phyloP scores from a whole-genome alignment of 257 asterid genomes.

The Voacanga thouarsii region DNA sequence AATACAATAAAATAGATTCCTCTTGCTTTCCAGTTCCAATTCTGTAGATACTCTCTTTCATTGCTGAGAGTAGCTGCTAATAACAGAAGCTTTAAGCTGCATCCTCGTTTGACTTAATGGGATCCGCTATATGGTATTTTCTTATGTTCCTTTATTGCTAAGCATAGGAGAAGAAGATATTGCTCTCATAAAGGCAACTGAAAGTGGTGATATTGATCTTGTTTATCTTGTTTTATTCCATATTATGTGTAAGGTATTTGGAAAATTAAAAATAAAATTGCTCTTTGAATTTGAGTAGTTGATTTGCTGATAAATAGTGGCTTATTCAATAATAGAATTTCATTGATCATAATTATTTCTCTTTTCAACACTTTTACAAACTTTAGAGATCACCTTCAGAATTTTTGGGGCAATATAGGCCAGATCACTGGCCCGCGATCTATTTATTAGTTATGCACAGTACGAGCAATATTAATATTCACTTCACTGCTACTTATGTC shows the following conservation, averaged over 20 bases:
- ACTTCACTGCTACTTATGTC: too few species aligned
- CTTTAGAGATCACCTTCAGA: conserved; percentile 77
- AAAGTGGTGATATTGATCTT: too few species aligned
- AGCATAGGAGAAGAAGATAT: conserved; percentile 93
- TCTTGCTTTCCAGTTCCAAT: neutral
- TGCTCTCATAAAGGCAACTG: conserved; percentile 78
- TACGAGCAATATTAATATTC: conserved; percentile 25
- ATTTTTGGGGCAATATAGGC: conserved; percentile 77
- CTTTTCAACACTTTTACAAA: conserved; percentile 14
- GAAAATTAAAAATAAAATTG: too few species aligned
- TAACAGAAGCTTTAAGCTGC: neutral
- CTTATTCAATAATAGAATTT: neutral
- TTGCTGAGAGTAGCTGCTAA: too few species aligned
- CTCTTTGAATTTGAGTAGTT: neutral
- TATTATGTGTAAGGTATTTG: too few species aligned
- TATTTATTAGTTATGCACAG: conserved; percentile 83
- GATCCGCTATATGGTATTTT: conserved; percentile 4
- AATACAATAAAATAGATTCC: neutral
- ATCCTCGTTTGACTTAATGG: neutral
- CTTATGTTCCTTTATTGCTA: too few species aligned
- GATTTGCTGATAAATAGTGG: too few species aligned
- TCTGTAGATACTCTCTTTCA: too few species aligned
- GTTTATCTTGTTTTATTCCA: too few species aligned
- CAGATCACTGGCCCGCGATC: too few species aligned
- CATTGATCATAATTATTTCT: conserved; percentile 8